Base-by-base conservation (phyloP, 352 stramenopile genomes). In the Globisporangium cylindrosporum region DNA sequence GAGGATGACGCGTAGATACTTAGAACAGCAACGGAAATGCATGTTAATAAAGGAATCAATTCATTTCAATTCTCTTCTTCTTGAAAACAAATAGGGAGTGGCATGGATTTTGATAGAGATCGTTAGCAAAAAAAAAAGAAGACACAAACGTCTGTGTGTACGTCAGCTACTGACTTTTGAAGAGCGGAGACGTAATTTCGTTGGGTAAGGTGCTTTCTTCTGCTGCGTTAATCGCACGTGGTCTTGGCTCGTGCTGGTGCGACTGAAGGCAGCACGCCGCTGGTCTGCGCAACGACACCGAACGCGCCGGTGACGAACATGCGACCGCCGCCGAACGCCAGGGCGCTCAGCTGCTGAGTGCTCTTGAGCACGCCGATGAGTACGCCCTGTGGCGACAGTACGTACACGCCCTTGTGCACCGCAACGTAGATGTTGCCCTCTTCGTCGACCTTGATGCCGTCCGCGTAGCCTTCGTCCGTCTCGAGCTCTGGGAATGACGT, bases 371-470 rank as follows among this genome's bases (percentile, higher is more conserved):
- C 78, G 25, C 82, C 83, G 32, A 90, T 79, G 36, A 93, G 67
- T 22, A 78, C 73, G 34, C 77, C 87, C 25, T 80, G 66, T 0
- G 74, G 71, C 22, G 82, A 84, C 54, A 92, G 77, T 27, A 94
- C 79, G 80, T 87, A 92, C 59, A 94, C 76, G 38, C 81, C 84
- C 73, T 90, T 91, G 77, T 89, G 78, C 62, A 81, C 82, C 1
- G 81, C 84, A 4, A 92, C 82, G 62, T 94, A 94, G 25, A 94
- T 78, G 70, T 85, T 90, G 61, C 86, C 86, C 10, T 86, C 75
- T 55, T 81, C 72, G 59, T 94, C 86, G 20, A 89, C 83, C 73
- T 91, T 90, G 68, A 94, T 85, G 59, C 84, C 83, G 62, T 88
- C 86, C 1, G 84, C 84, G 48, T 79, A 86, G n/a, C 85, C 83